Percentiles rank a stretch among this genome's conserved stretches.
phyloP scores from a whole-genome alignment of 345 rosid genomes.

The Eucalyptus regnans region DNA sequence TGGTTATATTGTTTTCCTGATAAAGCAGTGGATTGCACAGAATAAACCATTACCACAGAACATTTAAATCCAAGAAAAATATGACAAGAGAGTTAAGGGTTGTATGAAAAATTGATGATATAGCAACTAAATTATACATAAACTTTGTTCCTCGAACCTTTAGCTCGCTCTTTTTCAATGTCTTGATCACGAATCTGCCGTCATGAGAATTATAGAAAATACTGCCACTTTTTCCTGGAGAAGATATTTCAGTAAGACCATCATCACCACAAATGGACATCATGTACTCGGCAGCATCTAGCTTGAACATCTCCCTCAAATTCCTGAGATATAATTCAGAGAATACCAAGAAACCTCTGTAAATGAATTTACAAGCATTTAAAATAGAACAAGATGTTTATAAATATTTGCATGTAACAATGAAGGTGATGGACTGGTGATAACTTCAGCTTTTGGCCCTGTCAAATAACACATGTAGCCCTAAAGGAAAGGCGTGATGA shows the following conservation, averaged over 20 bases:
- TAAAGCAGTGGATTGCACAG: not conserved
- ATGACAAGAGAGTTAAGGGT: not conserved
- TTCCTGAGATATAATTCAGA: constrained; percentile 38
- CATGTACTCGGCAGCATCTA: constrained; percentile 98
- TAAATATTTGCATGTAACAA: not conserved
- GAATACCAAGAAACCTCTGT: not conserved
- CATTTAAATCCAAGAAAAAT: not conserved
- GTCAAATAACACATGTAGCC: not conserved
- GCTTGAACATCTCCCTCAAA: constrained; percentile 90
- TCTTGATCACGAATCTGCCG: constrained; percentile 89
- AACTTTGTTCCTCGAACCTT: constrained; percentile 41
- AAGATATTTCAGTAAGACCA: constrained; percentile 72
- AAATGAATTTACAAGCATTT: not conserved
- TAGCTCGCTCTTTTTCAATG: constrained; percentile 69
- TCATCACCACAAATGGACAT: constrained; percentile 98
- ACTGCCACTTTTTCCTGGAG: constrained; percentile 98
- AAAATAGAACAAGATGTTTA: not conserved
- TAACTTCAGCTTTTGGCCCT: not conserved
- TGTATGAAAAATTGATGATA: not conserved
- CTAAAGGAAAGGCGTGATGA: not conserved
- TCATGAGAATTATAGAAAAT: constrained; percentile 87
- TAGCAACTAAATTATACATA: not conserved
- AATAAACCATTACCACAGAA: not conserved
- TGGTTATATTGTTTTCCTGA: not conserved
- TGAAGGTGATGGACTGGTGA: not conserved